A percentile compares a stretch with the other conserved stretches of the same genome.
phyloP scores from a whole-genome alignment of 495 filamentous ascomycete species.

The Amniculicola lignicola region DNA sequence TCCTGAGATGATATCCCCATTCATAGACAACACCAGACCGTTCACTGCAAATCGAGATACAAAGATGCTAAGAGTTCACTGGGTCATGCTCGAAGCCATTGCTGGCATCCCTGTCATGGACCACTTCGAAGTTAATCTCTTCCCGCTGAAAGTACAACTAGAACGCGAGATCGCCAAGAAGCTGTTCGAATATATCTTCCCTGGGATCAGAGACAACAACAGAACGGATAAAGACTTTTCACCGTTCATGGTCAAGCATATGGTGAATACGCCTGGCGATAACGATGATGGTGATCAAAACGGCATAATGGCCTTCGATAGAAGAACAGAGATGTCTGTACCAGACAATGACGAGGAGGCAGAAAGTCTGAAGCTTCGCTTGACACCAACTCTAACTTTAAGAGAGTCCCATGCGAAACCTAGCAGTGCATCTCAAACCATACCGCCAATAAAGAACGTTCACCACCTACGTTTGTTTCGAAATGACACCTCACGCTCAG shows the following conservation, averaged over 20 bases:
- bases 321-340: constrained; percentile 1
- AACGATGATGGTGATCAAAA: constrained; percentile 49
- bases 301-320: constrained; percentile 11
- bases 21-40: constrained; percentile 60
- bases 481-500: constrained; percentile 7
- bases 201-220: constrained; percentile 61
- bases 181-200: constrained; percentile 97
- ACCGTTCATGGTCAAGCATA: constrained; percentile 79
- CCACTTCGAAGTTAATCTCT: constrained; percentile 91
- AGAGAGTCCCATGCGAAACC: constrained; percentile 43
- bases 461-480: constrained; percentile 39
- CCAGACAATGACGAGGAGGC: constrained; percentile 47
- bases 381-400: constrained; percentile 72
- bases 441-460: constrained; percentile 15
- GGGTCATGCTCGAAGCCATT: constrained; percentile 97
- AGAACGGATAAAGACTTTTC: constrained; percentile 63
- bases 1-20: constrained; percentile 91
- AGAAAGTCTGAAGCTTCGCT: constrained; percentile 69
- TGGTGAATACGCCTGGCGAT: constrained; percentile 67
- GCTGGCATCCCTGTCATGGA: constrained; percentile 97
- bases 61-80: constrained; percentile 87
- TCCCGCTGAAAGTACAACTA: constrained; percentile 89
- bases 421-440: not conserved
- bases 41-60: constrained; percentile 51
- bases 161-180: constrained; percentile 90